Conservation (phyloP, 2,329 filamentous ascomycete species). For the Aureobasidium sp. region DNA sequence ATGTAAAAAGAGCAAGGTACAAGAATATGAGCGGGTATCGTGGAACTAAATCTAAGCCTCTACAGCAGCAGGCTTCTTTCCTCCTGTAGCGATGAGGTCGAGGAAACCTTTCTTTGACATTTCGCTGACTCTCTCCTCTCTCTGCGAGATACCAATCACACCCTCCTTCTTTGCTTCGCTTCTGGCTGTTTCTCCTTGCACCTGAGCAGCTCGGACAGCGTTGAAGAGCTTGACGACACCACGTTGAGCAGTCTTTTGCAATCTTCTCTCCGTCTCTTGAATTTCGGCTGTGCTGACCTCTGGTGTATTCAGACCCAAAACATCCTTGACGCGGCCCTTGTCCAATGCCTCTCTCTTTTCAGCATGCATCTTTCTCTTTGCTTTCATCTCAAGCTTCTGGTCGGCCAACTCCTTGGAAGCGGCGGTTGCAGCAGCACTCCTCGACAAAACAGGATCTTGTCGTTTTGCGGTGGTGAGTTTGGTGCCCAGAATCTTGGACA, state of each 20-base stretch:
- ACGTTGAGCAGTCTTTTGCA: conserved; percentile 90
- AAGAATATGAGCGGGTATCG: conserved; percentile 16
- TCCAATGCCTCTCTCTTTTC: conserved; percentile 84
- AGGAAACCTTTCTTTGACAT: conserved; percentile 98
- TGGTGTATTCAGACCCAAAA: conserved; percentile 70
- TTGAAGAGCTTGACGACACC: conserved; percentile 98
- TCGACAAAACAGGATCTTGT: conserved; percentile 89
- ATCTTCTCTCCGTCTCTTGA: conserved; percentile 76
- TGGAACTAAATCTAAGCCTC: conserved; percentile 23
- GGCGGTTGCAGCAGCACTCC: conserved; percentile 78
- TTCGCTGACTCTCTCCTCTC: conserved; percentile 91
- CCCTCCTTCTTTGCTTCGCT: conserved; percentile 74
- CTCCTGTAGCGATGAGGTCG: conserved; percentile 78
- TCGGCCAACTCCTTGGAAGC: conserved; percentile 79
- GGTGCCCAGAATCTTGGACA: conserved; percentile 91
- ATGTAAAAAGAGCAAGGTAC: neutral
- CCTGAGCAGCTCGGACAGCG: conserved; percentile 91
- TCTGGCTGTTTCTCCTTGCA: conserved; percentile 84
- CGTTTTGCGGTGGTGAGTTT: conserved; percentile 87
- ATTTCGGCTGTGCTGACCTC: conserved; percentile 56
- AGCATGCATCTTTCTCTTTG: conserved; percentile 78
- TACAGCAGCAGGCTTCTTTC: conserved; percentile 43
- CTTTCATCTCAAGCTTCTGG: conserved; percentile 82
- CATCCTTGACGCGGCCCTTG: conserved; percentile 89
- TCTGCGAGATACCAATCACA: conserved; percentile 79